phyloP scores from a whole-genome alignment of 2,329 filamentous ascomycete species.

The Bipolaris oryzae region DNA sequence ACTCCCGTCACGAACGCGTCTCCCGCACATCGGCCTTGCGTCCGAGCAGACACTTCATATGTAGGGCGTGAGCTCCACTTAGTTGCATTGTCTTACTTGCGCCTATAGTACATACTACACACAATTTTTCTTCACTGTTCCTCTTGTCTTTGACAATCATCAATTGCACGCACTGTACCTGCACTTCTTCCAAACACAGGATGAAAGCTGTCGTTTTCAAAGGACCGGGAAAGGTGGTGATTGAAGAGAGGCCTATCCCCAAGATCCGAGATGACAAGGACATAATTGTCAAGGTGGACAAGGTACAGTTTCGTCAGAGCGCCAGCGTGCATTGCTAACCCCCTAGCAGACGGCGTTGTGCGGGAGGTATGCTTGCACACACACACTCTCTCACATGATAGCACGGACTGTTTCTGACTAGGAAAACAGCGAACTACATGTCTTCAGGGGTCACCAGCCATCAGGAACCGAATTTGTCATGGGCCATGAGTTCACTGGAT shows the following conservation, averaged over 20 bases:
- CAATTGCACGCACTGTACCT: not conserved
- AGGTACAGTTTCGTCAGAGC: slow-evolving; percentile 41
- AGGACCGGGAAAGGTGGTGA: slow-evolving; percentile 72
- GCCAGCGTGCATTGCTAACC: slow-evolving; percentile 13
- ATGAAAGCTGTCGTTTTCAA: slow-evolving; percentile 94
- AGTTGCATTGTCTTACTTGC: not conserved
- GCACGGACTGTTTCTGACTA: slow-evolving; percentile 7
- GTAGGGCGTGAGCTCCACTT: slow-evolving; percentile 13
- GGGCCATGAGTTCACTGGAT: slow-evolving; percentile 89
- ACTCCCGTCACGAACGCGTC: slow-evolving; percentile 17
- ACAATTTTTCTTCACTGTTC: not conserved
- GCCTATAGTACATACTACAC: not conserved
- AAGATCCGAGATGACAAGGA: slow-evolving; percentile 73
- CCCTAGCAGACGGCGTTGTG: slow-evolving; percentile 71
- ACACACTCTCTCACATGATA: no score
- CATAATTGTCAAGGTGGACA: slow-evolving; percentile 80
- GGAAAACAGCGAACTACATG: slow-evolving; percentile 74
- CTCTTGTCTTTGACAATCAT: not conserved
- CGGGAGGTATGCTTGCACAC: slow-evolving; percentile 69
- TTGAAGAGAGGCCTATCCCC: slow-evolving; percentile 82
- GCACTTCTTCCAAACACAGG: slow-evolving; percentile 39
- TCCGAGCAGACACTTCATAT: slow-evolving; percentile 21
- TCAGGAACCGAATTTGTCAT: slow-evolving; percentile 69
- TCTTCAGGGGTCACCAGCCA: slow-evolving; percentile 80
- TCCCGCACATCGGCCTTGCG: slow-evolving; percentile 7